Evolutionary conservation across 2,329 filamentous ascomycete species (phyloP).

Genomic region (Remersonia thermophila): DNA sequence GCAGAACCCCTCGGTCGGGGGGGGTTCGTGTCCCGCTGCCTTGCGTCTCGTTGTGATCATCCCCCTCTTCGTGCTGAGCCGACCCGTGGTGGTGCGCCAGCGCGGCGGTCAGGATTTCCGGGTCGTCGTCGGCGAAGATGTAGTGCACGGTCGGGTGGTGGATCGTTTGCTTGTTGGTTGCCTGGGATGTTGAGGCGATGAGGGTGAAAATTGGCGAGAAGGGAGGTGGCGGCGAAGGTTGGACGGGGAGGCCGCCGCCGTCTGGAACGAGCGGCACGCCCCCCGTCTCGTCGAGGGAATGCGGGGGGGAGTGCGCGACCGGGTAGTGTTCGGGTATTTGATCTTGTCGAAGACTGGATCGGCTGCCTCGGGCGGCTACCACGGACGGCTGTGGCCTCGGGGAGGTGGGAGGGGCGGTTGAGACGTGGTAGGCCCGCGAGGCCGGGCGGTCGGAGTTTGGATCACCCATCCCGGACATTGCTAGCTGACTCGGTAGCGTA

Average conservation of each 20-base stretch:
- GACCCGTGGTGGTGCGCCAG: slow-evolving; percentile 33
- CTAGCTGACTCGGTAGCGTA: too few species aligned
- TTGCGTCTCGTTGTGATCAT: slow-evolving; percentile 5
- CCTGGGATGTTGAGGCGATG: slow-evolving; percentile 61
- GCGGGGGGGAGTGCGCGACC: slow-evolving; percentile 10
- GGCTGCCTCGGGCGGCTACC: slow-evolving; percentile 15
- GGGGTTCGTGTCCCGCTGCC: slow-evolving; percentile 5
- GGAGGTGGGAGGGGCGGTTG: slow-evolving; percentile 7
- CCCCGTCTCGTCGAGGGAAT: slow-evolving; percentile 8
- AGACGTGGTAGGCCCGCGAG: slow-evolving; percentile 11
- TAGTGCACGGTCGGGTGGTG: slow-evolving; percentile 83
- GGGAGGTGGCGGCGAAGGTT: slow-evolving; percentile 15
- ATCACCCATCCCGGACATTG: slow-evolving; percentile 14
- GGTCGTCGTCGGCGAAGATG: slow-evolving; percentile 85
- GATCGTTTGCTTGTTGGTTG: slow-evolving; percentile 39
- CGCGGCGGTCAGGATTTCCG: slow-evolving; percentile 59
- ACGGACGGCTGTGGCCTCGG: slow-evolving; percentile 17
- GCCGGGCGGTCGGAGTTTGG: slow-evolving; percentile 14
- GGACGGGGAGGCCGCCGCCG: not conserved
- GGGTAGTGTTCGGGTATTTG: slow-evolving; percentile 7
- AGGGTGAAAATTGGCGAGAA: slow-evolving; percentile 81
- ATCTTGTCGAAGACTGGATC: slow-evolving; percentile 16
- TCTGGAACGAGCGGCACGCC: slow-evolving; percentile 2
- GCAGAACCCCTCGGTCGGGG: slow-evolving; percentile 36
- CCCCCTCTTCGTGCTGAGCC: slow-evolving; percentile 18